A percentile compares a stretch with the other conserved stretches of the same genome.
Evolutionary conservation across 768 basidiomycete species (phyloP).

Genomic region (Tephrocybe sp.): DNA sequence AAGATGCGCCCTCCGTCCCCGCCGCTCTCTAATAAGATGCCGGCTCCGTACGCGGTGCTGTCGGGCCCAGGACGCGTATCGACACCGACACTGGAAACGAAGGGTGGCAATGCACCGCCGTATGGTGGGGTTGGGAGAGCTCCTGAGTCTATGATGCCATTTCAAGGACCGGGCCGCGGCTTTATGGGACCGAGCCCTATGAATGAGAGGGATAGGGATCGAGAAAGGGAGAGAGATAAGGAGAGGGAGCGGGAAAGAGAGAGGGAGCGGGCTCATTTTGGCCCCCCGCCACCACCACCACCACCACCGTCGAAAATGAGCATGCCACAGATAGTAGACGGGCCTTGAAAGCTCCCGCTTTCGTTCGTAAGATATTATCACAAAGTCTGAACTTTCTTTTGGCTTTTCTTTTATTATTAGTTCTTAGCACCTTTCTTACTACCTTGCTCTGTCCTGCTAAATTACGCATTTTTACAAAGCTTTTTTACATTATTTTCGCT

Average conservation of each 20-base stretch:
- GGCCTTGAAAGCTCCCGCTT: conserved; percentile 22
- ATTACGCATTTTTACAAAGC: background rate
- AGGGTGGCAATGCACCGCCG: conserved; percentile 8
- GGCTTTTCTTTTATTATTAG: background rate
- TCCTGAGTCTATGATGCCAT: conserved; percentile 28
- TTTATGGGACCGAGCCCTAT: conserved; percentile 19
- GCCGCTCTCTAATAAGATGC: conserved; percentile 15
- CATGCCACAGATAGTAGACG: conserved; percentile 40
- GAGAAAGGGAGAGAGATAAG: conserved; percentile 22
- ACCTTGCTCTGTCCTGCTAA: background rate
- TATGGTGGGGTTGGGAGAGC: conserved; percentile 25
- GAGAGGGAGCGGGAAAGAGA: conserved; percentile 22
- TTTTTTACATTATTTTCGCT: background rate
- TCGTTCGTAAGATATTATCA: conserved; percentile 3
- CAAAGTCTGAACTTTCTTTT: background rate
- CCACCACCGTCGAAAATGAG: conserved; percentile 39
- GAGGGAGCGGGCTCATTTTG: conserved; percentile 25
- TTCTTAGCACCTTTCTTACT: background rate
- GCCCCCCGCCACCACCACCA: conserved; percentile 17
- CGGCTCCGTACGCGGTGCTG: conserved; percentile 16
- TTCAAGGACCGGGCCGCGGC: conserved; percentile 19
- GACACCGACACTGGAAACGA: conserved; percentile 23
- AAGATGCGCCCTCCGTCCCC: conserved; percentile 33
- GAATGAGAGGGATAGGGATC: conserved; percentile 15
- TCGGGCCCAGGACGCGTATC: conserved; percentile 21